These are phyloP conservation scores for Mollisia scopiformis DNA, from an alignment of 2,329 filamentous ascomycete genomes.

Conservation along the genomic window DNA sequence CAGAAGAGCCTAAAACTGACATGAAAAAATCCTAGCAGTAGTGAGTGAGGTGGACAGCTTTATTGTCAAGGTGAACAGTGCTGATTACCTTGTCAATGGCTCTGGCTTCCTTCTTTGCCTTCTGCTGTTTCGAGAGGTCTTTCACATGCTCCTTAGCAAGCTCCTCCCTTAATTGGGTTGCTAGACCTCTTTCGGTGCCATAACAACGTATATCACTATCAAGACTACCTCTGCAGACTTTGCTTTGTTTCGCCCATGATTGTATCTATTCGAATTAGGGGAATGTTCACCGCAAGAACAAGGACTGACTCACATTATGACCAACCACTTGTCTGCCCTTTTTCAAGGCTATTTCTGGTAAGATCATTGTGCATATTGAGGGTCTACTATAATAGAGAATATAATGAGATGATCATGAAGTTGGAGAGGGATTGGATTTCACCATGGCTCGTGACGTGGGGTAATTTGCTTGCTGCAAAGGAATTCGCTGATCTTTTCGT, in stretches of 20 bases:
- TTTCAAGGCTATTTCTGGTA: constrained; percentile 36
- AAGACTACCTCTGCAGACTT: not conserved
- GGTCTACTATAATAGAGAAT: constrained; percentile 14
- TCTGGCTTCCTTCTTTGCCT: constrained; percentile 50
- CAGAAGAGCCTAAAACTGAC: constrained; percentile 83
- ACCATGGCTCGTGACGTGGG: constrained; percentile 11
- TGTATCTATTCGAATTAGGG: constrained; percentile 30
- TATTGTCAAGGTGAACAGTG: too few relatives aligned
- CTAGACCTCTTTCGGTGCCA: constrained; percentile 16
- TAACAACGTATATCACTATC: constrained; percentile 16
- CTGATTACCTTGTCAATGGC: constrained; percentile 49
- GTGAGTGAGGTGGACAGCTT: constrained; percentile 9
- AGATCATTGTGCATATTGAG: constrained; percentile 38
- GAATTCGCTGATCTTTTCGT: constrained; percentile 4
- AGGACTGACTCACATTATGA: constrained; percentile 35
- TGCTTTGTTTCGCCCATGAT: constrained; percentile 29
- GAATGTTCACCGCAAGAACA: constrained; percentile 12
- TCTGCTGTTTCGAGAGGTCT: constrained; percentile 34
- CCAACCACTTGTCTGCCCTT: constrained; percentile 37
- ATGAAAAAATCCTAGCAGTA: constrained; percentile 78
- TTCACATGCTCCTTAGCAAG: constrained; percentile 33
- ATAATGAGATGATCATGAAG: constrained; percentile 12
- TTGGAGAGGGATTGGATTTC: constrained; percentile 10
- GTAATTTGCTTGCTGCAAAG: constrained; percentile 3
- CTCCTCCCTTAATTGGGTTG: constrained; percentile 31